Conservation (phyloP, 2,329 filamentous ascomycete species). For the Trichoderma hamatum region DNA sequence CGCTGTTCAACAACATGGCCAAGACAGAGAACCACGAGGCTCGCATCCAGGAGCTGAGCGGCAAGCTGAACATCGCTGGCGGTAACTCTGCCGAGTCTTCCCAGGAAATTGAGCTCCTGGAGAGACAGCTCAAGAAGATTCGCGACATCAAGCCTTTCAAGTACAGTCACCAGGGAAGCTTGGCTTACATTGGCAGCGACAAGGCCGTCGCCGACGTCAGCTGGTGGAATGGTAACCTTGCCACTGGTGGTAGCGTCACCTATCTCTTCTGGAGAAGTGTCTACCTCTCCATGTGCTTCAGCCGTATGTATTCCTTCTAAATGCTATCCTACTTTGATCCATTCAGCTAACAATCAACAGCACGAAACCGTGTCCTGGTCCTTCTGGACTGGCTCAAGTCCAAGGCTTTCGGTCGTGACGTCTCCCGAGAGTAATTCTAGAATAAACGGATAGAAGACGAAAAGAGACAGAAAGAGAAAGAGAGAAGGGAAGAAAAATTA, state of each 20-base stretch:
- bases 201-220: slow-evolving; percentile 96
- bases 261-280: slow-evolving; percentile 99
- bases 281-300: slow-evolving; percentile 99
- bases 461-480: not conserved
- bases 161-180: slow-evolving; percentile 95
- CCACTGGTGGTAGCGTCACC: slow-evolving; percentile 88
- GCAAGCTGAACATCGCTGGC: slow-evolving; percentile 61
- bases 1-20: slow-evolving; percentile 98
- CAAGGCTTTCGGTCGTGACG: slow-evolving; percentile 93
- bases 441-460: not conserved
- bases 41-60: slow-evolving; percentile 71
- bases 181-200: slow-evolving; percentile 98
- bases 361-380: slow-evolving; percentile 92
- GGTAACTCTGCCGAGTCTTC: slow-evolving; percentile 69
- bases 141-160: slow-evolving; percentile 97
- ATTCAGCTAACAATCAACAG: slow-evolving; percentile 48
- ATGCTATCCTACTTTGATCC: not conserved
- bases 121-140: slow-evolving; percentile 83
- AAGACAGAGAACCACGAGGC: slow-evolving; percentile 83
- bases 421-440: slow-evolving; percentile 71
- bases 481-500: slow-evolving; percentile 31
- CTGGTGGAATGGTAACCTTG: slow-evolving; percentile 97
- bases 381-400: slow-evolving; percentile 96
- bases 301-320: slow-evolving; percentile 69
- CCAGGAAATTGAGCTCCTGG: slow-evolving; percentile 78